Evolutionary conservation across 495 filamentous ascomycete genomes (phyloP), one percentile per base, ranked within the genome.

Genomic region (Talaromyces borbonicus): DNA sequence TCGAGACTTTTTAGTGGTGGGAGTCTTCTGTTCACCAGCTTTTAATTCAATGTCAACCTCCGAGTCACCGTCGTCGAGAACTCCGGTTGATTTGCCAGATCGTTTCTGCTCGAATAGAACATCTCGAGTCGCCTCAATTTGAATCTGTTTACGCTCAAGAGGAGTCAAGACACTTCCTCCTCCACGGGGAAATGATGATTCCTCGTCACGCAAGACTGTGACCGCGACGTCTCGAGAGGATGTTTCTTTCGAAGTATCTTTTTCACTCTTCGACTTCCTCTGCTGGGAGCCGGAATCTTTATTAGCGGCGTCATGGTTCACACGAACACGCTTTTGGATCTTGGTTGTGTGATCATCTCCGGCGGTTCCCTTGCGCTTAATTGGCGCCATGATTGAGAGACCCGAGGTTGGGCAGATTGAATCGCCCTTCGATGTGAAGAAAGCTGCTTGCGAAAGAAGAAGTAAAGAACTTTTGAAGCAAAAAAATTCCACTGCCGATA

Each of bases 81-180:
- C 66, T 52, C 49, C 56, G 15, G 58, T 68, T 32, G 51, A 41
- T 45, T 67, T 73, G 66, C 61, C 73, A 54, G 69, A 66, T 11
- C 76, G 75, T 47, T 80, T 75, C 53, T 93, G 80, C 66, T 97
- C 92, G 57, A 96, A 96, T 7, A 97, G 71, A 19, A 90, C 90
- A 73, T 98, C 92, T 56, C 81, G 79, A 52, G 80, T 89, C 23
- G 92, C 92, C 63, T 97, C 83, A 49, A 92, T 85, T 55, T 92
- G 84, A 53, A 98, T 95, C 63, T 97, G 86, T 67, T 95, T 95
- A 53, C 92, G 81, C 60, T 98, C 92, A 42, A 98, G 72, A 19
- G 92, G 89, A 6, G 92, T 95, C 62, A 98, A 68, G 36, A 93
- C 73, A 59, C 87, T 92, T 11, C 75, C 92, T 46, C 92, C 93